Base-by-base conservation (phyloP, 805 yeast species). In the Teunomyces lycoperdinae region DNA sequence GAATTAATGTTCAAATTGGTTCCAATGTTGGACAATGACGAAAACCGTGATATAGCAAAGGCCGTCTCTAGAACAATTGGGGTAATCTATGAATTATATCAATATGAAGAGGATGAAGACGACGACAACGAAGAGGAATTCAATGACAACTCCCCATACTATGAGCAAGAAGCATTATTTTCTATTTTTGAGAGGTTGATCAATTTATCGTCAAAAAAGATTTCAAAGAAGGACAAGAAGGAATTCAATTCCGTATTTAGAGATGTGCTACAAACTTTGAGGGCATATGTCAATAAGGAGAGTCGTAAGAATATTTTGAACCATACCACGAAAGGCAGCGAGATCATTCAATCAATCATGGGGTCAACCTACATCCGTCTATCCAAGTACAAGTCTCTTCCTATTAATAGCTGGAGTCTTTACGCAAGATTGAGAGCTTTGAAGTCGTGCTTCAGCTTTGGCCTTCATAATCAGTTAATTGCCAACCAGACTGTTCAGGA, bases 161-260 rank as follows among this genome's bases (percentile, higher is more conserved):
- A 71, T 46, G 84, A 82, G 51, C 76, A 73, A 29, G 81, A 75
- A 43, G 77, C 76, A 24, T 56, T 83, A 8, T 60, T 68, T 28
- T 57, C 63, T 16, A 68, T 68, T 3, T 60, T 80, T 28, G 67
- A 69, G 24, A 64, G 72, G 31, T 66, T 83, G 38, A 66, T 79
- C 1, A 76, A 73, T 38, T 74, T 78, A 17, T 78, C 86, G 0
- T 70, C 83, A 4, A 82, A 83, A 49, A 79, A 74, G 45, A 59
- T 82, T 3, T 77, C 84, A 26, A 85, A 85, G 54, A 81, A 79
- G 57, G 87, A 83, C 51, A 84, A 81, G 60, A 77, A 76, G 50
- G 81, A 78, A 33, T 70, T 80, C 24, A 79, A 80, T 51, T 77
- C 87, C 0, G 71, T 84, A 1, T 81, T 83, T 61, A 71, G 83